phyloP scores from a whole-genome alignment of 805 yeast species.

The Saturnispora mendoncae region DNA sequence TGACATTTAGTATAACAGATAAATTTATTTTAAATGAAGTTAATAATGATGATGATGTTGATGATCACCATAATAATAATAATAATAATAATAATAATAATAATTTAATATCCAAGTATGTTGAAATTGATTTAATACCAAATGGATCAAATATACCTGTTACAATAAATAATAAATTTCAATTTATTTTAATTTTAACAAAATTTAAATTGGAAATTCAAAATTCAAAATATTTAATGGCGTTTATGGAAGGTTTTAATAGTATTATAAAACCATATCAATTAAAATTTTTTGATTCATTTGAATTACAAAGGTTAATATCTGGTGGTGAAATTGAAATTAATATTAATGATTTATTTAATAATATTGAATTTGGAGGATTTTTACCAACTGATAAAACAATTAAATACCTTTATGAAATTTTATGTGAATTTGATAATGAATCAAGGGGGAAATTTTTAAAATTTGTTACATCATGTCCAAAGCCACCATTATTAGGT shows the following conservation, averaged over 20 bases:
- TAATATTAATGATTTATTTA: constrained; percentile 58
- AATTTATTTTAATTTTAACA: constrained; percentile 70
- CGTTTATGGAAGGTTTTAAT: constrained; percentile 63
- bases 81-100: no score
- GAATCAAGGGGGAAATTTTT: constrained; percentile 59
- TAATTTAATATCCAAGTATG: constrained; percentile 25
- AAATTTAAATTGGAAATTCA: constrained; percentile 66
- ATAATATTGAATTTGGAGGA: constrained; percentile 60
- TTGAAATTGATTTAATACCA: constrained; percentile 50
- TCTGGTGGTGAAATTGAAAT: constrained; percentile 70
- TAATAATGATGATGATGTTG: no score
- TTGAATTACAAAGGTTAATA: constrained; percentile 74
- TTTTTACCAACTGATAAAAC: constrained; percentile 49
- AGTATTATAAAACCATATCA: constrained; percentile 62
- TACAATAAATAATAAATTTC: constrained; percentile 48
- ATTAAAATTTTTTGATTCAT: constrained; percentile 78
- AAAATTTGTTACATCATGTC: constrained; percentile 86
- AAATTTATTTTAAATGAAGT: constrained; percentile 25
- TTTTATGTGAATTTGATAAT: constrained; percentile 55
- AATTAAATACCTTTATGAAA: constrained; percentile 61
- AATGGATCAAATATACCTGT: constrained; percentile 37
- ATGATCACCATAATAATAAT: no score
- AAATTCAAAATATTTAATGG: constrained; percentile 47
- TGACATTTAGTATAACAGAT: constrained; percentile 60
- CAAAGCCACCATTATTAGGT: constrained; percentile 86